phyloP scores from a whole-genome alignment of 2,329 filamentous ascomycete genomes.

The Trichoderma simmonsii region DNA sequence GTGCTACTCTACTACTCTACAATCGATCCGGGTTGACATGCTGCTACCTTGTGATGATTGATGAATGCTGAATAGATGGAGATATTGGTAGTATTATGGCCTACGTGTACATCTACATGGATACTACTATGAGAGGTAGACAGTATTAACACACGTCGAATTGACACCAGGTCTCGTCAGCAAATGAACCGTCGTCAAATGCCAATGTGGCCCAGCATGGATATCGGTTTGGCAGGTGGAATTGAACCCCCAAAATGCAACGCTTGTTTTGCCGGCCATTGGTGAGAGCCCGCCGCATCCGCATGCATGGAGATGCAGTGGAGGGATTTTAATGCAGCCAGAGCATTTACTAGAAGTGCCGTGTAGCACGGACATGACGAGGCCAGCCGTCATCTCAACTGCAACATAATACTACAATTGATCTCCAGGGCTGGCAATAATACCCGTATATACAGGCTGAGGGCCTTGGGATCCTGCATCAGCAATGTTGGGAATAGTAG shows the following conservation, averaged over 20 bases:
- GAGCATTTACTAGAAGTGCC: too few relatives aligned
- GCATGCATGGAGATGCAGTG: not conserved
- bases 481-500: not conserved
- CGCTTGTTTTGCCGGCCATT: not conserved
- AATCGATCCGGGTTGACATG: not conserved
- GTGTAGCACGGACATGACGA: not conserved
- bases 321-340: not conserved
- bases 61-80: not conserved
- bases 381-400: not conserved
- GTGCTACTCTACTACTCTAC: not conserved
- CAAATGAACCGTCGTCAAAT: not conserved
- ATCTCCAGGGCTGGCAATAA: too few relatives aligned
- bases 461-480: too few relatives aligned
- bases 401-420: not conserved
- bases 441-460: not conserved
- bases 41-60: not conserved
- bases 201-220: not conserved
- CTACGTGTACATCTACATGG: not conserved
- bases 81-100: not conserved
- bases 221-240: conserved; percentile 9
- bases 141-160: not conserved
- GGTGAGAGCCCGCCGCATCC: not conserved
- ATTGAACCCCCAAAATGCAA: not conserved
- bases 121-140: not conserved
- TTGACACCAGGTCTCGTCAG: not conserved